Conservation (phyloP, 371 early-diverging fungal genomes). For the Zopfochytrium polystomum region DNA sequence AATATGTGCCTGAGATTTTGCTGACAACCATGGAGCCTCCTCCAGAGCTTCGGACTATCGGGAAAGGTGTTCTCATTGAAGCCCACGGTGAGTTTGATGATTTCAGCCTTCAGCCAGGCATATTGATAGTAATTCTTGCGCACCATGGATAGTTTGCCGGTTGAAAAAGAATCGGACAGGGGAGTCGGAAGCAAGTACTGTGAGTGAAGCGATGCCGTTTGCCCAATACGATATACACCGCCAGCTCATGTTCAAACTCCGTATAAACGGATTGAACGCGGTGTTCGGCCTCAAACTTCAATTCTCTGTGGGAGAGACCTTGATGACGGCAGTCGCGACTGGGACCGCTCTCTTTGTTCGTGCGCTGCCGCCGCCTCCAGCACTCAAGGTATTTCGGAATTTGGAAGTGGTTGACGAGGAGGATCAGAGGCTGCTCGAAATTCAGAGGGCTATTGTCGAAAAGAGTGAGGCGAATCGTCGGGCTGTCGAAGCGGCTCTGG, state of each 20-base stretch:
- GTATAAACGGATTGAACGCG: conserved; percentile 67
- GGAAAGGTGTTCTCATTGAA: conserved; percentile 44
- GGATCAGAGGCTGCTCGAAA: conserved; percentile 57
- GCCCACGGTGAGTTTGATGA: conserved; percentile 40
- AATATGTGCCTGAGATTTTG: conserved; percentile 68
- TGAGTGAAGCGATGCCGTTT: conserved; percentile 73
- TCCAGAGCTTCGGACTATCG: conserved; percentile 56
- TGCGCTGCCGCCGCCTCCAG: conserved; percentile 65
- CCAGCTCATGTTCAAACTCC: conserved; percentile 69
- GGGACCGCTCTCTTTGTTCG: conserved; percentile 68
- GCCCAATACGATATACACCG: conserved; percentile 75
- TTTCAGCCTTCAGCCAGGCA: conserved; percentile 17
- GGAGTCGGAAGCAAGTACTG: conserved; percentile 54
- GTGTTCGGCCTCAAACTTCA: conserved; percentile 70
- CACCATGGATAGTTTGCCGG: conserved; percentile 59
- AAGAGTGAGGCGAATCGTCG: conserved; percentile 57
- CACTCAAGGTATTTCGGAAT: conserved; percentile 64
- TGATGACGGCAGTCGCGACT: conserved; percentile 66
- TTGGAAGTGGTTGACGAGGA: conserved; percentile 66
- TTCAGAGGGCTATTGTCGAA: conserved; percentile 61
- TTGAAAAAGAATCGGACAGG: conserved; percentile 48
- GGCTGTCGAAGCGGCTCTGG: conserved; percentile 55
- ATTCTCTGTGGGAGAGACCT: conserved; percentile 61
- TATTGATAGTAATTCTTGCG: not conserved
- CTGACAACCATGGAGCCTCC: conserved; percentile 68